A percentile compares a stretch with the other conserved stretches of the same genome.
Evolutionary conservation across 352 stramenopile genomes (phyloP).

Genomic region (Phytopythium kandeliae): DNA sequence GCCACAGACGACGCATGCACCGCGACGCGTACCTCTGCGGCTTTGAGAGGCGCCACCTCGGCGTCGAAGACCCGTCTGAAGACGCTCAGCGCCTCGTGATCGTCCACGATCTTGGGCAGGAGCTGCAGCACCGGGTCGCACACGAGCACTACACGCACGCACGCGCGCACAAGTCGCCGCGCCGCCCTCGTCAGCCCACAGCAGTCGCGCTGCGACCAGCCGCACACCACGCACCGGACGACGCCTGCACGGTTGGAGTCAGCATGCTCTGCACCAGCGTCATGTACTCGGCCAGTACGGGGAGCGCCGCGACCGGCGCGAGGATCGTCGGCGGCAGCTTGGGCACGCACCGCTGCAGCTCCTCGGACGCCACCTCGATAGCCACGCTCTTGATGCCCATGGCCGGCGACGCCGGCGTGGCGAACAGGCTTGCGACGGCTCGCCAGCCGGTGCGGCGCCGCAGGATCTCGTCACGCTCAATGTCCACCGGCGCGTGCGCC

Average conservation of each 20-base stretch:
- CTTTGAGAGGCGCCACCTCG: slow-evolving; percentile 37
- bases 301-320: slow-evolving; percentile 52
- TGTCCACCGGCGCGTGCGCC: slow-evolving; percentile 52
- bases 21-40: slow-evolving; percentile 22
- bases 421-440: slow-evolving; percentile 65
- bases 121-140: slow-evolving; percentile 69
- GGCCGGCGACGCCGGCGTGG: slow-evolving; percentile 33
- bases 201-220: too few relatives aligned
- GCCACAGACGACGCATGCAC: background rate
- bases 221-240: slow-evolving; percentile 35
- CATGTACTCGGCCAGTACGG: slow-evolving; percentile 75
- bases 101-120: slow-evolving; percentile 62
- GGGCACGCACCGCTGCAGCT: slow-evolving; percentile 39
- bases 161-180: too few relatives aligned
- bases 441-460: slow-evolving; percentile 61
- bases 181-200: too few relatives aligned
- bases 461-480: slow-evolving; percentile 71
- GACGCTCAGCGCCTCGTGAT: slow-evolving; percentile 53
- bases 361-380: slow-evolving; percentile 37
- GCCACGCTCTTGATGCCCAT: slow-evolving; percentile 69
- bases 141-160: slow-evolving; percentile 22
- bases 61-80: slow-evolving; percentile 58
- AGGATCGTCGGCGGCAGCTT: slow-evolving; percentile 70
- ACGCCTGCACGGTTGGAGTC: slow-evolving; percentile 25
- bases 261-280: slow-evolving; percentile 50